Percentiles rank a stretch among this genome's conserved stretches.
Conservation (phyloP, 1,139 yeast genomes). For the Kodamaea sp. region DNA sequence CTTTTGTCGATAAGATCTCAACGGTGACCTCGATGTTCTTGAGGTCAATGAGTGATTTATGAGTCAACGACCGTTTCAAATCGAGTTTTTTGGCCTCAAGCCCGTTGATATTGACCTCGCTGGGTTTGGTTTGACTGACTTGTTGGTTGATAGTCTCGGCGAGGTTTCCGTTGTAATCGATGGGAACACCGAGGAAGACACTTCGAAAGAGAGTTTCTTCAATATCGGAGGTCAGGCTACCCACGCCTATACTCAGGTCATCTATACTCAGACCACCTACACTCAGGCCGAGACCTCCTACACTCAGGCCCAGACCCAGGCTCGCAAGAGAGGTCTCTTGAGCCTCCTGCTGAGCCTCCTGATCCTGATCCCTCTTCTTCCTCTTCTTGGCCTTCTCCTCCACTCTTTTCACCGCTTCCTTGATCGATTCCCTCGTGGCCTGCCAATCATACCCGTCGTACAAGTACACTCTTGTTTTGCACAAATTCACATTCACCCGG, state of each 20-base stretch:
- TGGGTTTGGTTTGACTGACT: slow-evolving; percentile 22
- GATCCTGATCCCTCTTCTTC: slow-evolving; percentile 9
- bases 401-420: slow-evolving; percentile 58
- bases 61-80: slow-evolving; percentile 59
- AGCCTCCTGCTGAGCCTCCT: too few relatives aligned
- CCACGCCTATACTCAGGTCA: too few relatives aligned
- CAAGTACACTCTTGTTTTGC: slow-evolving; percentile 49
- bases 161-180: slow-evolving; percentile 41
- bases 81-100: slow-evolving; percentile 38
- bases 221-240: slow-evolving; percentile 21
- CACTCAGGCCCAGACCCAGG: too few relatives aligned
- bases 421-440: slow-evolving; percentile 64
- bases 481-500: slow-evolving; percentile 31
- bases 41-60: slow-evolving; percentile 61
- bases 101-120: slow-evolving; percentile 1
- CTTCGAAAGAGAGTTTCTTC: slow-evolving; percentile 73
- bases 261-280: too few relatives aligned
- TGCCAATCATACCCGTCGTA: slow-evolving; percentile 95
- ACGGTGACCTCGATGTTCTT: slow-evolving; percentile 49
- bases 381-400: slow-evolving; percentile 34
- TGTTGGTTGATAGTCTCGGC: slow-evolving; percentile 51
- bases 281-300: too few relatives aligned
- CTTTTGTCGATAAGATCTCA: slow-evolving; percentile 44
- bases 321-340: slow-evolving; percentile 1
- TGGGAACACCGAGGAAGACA: slow-evolving; percentile 62